A percentile compares a stretch with the other conserved stretches of the same genome.
phyloP scores from a whole-genome alignment of 441 rosid species.

The Gossypium schwendimanii region DNA sequence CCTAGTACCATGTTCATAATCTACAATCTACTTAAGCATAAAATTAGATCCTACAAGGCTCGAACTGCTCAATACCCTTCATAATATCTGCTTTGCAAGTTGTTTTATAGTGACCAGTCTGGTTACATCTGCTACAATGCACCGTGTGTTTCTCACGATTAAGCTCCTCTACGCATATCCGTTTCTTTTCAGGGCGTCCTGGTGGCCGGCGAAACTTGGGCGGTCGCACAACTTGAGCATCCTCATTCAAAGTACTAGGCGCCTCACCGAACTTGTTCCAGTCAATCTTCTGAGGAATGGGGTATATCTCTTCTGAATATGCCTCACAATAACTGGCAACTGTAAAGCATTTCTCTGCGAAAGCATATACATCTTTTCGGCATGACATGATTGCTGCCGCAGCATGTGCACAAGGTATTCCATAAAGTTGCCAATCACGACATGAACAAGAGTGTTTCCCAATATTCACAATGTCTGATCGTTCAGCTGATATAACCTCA shows the following conservation, averaged over 20 bases:
- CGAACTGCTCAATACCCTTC: slow-evolving; percentile 38
- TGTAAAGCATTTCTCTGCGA: slow-evolving; percentile 43
- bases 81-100: slow-evolving; percentile 45
- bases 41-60: slow-evolving; percentile 9
- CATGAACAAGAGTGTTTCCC: slow-evolving; percentile 45
- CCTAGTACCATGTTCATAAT: slow-evolving; percentile 8
- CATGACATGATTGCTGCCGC: slow-evolving; percentile 48
- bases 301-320: slow-evolving; percentile 34
- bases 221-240: slow-evolving; percentile 32
- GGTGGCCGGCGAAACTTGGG: slow-evolving; percentile 51
- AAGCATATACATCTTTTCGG: slow-evolving; percentile 35
- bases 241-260: slow-evolving; percentile 16
- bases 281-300: slow-evolving; percentile 29
- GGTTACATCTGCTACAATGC: slow-evolving; percentile 51
- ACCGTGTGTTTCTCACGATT: slow-evolving; percentile 45
- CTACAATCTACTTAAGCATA: slow-evolving; percentile 14
- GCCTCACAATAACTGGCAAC: slow-evolving; percentile 38
- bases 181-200: slow-evolving; percentile 57
- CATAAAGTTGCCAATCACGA: slow-evolving; percentile 50
- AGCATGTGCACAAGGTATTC: slow-evolving; percentile 60
- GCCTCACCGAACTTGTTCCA: slow-evolving; percentile 32
- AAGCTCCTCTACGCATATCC: slow-evolving; percentile 37
- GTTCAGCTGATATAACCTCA: slow-evolving; percentile 42
- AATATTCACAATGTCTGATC: slow-evolving; percentile 48
- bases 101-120: slow-evolving; percentile 54